phyloP scores from a whole-genome alignment of 2,329 filamentous ascomycete genomes.

The Neoascochyta sp. region DNA sequence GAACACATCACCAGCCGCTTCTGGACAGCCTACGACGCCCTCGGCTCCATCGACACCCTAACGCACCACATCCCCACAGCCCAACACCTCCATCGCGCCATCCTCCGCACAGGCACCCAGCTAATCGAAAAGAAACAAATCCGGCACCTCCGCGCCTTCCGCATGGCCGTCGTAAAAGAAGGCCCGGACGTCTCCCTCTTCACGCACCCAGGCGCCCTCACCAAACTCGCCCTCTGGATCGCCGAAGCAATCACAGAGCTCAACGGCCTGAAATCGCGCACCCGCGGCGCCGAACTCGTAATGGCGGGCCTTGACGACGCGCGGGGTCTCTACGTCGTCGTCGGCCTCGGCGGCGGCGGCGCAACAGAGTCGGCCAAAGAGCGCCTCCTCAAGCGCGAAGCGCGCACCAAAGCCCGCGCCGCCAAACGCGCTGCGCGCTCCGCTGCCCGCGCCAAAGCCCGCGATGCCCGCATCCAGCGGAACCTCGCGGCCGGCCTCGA shows the following conservation, averaged over 20 bases:
- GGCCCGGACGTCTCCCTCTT: conserved; percentile 89
- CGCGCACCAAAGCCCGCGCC: conserved; percentile 56
- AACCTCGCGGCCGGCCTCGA: conserved; percentile 57
- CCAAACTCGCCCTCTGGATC: conserved; percentile 91
- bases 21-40: conserved; percentile 58
- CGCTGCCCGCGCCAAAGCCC: conserved; percentile 59
- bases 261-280: conserved; percentile 67
- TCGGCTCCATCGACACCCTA: conserved; percentile 61
- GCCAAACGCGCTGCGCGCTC: conserved; percentile 50
- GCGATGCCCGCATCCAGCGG: conserved; percentile 42
- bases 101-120: conserved; percentile 86
- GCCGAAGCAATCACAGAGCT: conserved; percentile 88
- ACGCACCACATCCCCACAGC: conserved; percentile 75
- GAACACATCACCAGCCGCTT: conserved; percentile 52
- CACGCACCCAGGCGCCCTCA: conserved; percentile 85
- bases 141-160: conserved; percentile 84
- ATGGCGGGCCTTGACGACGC: conserved; percentile 86
- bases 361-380: conserved; percentile 58
- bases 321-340: conserved; percentile 83
- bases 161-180: conserved; percentile 93
- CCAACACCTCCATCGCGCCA: conserved; percentile 85
- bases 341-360: conserved; percentile 85
- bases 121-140: conserved; percentile 93
- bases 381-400: conserved; percentile 64
- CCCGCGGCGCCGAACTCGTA: conserved; percentile 77